A percentile compares a stretch with the other conserved stretches of the same genome.
Conservation (phyloP, 257 asterid genomes). For the Paraleonurus japonicus region DNA sequence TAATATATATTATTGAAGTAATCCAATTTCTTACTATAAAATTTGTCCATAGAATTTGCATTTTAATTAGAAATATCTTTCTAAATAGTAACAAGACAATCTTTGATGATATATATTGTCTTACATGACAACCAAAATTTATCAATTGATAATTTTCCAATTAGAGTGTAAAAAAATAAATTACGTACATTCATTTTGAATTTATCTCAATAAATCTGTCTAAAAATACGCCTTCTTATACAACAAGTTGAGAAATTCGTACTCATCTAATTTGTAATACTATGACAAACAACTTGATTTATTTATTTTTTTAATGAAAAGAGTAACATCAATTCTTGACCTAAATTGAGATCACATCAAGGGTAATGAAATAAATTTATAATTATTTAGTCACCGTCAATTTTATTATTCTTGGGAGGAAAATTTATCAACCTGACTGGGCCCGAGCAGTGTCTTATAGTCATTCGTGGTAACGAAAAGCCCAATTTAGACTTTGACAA, state of each 20-base stretch:
- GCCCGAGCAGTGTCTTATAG: background rate
- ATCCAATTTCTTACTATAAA: too few relatives aligned
- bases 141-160: too few relatives aligned
- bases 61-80: too few relatives aligned
- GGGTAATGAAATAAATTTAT: background rate
- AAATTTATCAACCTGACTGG: background rate
- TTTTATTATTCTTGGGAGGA: background rate
- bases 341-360: background rate
- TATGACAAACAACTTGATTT: too few relatives aligned
- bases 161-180: background rate
- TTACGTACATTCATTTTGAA: background rate
- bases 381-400: conserved; percentile 1
- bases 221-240: background rate
- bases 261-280: background rate
- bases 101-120: background rate
- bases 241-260: background rate
- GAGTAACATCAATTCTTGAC: background rate
- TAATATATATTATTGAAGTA: too few relatives aligned
- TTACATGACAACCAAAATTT: background rate
- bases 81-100: background rate
- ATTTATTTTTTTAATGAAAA: too few relatives aligned
- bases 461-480: background rate
- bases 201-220: background rate
- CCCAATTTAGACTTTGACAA: background rate
- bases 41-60: too few relatives aligned